Percentiles rank a stretch among this genome's conserved stretches.
These are phyloP conservation scores for Gossypium bickii DNA, from an alignment of 345 rosid genomes.

Conservation along the genomic window DNA sequence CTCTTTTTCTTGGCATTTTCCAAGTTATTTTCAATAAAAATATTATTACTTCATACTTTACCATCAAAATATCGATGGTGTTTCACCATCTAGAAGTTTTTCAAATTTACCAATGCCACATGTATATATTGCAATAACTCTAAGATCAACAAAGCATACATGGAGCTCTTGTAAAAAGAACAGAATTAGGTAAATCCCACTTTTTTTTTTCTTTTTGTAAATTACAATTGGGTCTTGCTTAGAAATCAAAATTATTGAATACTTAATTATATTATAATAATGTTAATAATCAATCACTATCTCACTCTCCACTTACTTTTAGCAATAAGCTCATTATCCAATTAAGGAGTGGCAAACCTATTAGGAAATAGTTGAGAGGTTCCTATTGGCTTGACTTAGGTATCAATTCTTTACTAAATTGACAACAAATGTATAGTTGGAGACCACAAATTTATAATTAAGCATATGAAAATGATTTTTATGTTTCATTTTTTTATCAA, in stretches of 20 bases:
- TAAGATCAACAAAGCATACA: too few relatives aligned
- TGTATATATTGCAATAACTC: background rate
- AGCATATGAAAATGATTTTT: too few relatives aligned
- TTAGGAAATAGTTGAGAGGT: constrained; percentile 11
- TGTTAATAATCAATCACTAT: background rate
- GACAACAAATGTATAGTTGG: constrained; percentile 8
- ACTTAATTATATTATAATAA: background rate
- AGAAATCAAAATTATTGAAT: background rate
- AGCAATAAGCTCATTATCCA: constrained; percentile 10
- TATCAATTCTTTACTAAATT: constrained; percentile 13
- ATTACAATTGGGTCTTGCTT: background rate
- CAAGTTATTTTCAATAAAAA: background rate
- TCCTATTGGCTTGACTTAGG: constrained; percentile 20
- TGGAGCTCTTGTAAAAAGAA: background rate
- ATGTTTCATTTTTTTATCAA: too few relatives aligned
- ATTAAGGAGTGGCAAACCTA: background rate
- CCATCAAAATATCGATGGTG: background rate
- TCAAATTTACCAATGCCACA: background rate
- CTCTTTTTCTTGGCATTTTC: background rate
- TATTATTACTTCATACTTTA: background rate
- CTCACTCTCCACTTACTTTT: background rate
- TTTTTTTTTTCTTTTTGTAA: background rate
- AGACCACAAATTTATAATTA: constrained; percentile 5
- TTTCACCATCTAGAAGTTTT: background rate
- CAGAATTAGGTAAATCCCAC: background rate